Percentiles rank a stretch among this genome's conserved stretches.
phyloP scores from a whole-genome alignment of 108 stramenopile species.

The Seminavis robusta region DNA sequence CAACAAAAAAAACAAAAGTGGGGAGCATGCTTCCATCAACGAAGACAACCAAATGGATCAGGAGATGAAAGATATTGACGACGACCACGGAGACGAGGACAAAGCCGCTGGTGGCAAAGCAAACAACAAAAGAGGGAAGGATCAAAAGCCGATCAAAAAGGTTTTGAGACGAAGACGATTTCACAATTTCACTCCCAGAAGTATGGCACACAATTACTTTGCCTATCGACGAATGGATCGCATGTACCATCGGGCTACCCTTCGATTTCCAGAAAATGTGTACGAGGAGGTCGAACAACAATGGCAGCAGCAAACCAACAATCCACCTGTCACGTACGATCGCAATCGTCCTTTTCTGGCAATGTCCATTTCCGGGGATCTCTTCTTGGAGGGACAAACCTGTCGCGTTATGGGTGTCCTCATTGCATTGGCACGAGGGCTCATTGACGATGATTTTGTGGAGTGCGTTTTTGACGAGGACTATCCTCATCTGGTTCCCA shows the following conservation, averaged over 20 bases:
- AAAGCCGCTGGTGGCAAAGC: conserved; percentile 8
- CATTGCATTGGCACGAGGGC: conserved; percentile 56
- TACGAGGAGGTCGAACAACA: conserved; percentile 1
- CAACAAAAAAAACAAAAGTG: background rate
- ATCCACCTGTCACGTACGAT: background rate
- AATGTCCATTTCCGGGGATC: conserved; percentile 66
- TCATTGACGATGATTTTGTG: conserved; percentile 62
- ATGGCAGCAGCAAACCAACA: background rate
- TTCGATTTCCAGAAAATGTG: conserved; percentile 29
- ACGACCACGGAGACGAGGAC: conserved; percentile 9
- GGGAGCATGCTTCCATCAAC: background rate
- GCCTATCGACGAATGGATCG: conserved; percentile 66
- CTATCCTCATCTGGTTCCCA: conserved; percentile 67
- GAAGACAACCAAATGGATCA: background rate
- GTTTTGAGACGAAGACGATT: conserved; percentile 52
- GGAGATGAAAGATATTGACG: background rate
- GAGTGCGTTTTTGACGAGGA: conserved; percentile 82
- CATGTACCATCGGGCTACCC: conserved; percentile 69
- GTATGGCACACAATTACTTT: conserved; percentile 64
- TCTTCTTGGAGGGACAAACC: conserved; percentile 69
- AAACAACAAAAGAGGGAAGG: conserved; percentile 3
- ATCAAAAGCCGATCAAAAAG: background rate
- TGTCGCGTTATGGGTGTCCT: conserved; percentile 61
- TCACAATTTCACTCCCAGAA: conserved; percentile 70
- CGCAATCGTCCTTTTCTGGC: conserved; percentile 50